Base-by-base conservation (phyloP, 2,329 filamentous ascomycete species). In the Alternaria brassicicola region DNA sequence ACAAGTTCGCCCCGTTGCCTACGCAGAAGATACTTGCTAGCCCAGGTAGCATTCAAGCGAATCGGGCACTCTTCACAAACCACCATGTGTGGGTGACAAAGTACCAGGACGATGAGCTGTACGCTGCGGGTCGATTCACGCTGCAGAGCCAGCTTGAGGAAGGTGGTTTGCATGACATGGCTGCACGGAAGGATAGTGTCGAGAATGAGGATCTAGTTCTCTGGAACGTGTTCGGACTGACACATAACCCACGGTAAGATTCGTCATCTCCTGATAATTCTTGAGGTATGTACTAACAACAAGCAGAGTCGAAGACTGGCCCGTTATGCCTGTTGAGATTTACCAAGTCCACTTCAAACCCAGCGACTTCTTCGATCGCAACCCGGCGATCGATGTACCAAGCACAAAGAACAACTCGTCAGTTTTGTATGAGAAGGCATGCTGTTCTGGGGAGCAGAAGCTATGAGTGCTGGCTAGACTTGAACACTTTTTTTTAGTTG, bases 31-130 rank as follows among this genome's bases (percentile, higher is more conserved):
- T 85, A 1, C 76, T 85, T 13, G 80, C 83, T 0, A 70, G 78
- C 13, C 77, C 78, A 2, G 76, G 78, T 5, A 81, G 77, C 8
- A 78, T 82, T 35, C 80, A 83, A 38, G 61, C 72, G 1, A 75
- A 80, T 61, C 78, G 83, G 4, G 81, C 83, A 0, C 72, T 77
- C 2, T 85, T 85, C 65, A 79, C 81, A 0, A 74, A 80, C 17
- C 81, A 84, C 59, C 81, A 83, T 23, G 77, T 86, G 28, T 86
- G 83, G 82, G 82, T 85, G 1, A 85, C 83, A 3, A 81, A 80
- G 63, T 83, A 85, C 67, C 73, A 73, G 9, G 83, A 85, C 41
- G 76, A 81, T 57, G 83, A 86, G 68, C 68, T 83, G 21, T 85
- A 78, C 60, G 81, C 83, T 0, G 82, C 76, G 0, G 82, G 83